These are phyloP conservation scores for Alectoria sarmentosa DNA, from an alignment of 495 filamentous ascomycete genomes.

Conservation along the genomic window DNA sequence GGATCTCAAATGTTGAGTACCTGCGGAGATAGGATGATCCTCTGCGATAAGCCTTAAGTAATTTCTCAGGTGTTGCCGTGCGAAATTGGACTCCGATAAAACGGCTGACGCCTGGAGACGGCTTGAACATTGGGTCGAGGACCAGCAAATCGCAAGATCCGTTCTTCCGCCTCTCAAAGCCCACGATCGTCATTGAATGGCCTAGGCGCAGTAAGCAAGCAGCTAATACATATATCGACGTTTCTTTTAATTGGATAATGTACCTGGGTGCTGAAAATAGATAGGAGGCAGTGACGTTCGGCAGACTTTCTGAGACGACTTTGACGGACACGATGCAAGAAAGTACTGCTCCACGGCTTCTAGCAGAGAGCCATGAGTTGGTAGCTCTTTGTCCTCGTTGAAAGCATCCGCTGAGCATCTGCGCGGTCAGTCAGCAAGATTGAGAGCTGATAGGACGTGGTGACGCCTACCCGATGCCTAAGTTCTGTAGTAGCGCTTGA, in stretches of 20 bases:
- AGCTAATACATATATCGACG: neutral
- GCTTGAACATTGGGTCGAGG: constrained; percentile 83
- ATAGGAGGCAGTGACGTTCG: constrained; percentile 70
- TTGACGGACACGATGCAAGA: constrained; percentile 34
- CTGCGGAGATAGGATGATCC: constrained; percentile 58
- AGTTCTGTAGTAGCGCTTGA: constrained; percentile 65
- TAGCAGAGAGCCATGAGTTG: constrained; percentile 52
- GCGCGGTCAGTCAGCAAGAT: neutral
- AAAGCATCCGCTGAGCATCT: constrained; percentile 51
- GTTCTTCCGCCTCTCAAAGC: constrained; percentile 61
- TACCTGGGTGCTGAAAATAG: constrained; percentile 85
- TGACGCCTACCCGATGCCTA: constrained; percentile 50
- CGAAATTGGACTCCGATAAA: constrained; percentile 42
- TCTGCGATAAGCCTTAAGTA: constrained; percentile 66
- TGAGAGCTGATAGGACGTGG: constrained; percentile 3
- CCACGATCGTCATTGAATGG: constrained; percentile 89
- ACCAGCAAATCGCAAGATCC: constrained; percentile 69
- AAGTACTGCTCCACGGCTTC: constrained; percentile 71
- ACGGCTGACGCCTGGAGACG: constrained; percentile 53
- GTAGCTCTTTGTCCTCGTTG: constrained; percentile 32
- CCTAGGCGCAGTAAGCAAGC: constrained; percentile 38
- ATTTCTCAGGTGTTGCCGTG: constrained; percentile 42
- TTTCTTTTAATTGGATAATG: constrained; percentile 19
- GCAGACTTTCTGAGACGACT: constrained; percentile 46
- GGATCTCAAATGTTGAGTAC: constrained; percentile 69